These are phyloP conservation scores for Diaporthe vexans DNA, from an alignment of 2,329 filamentous ascomycete species.

Conservation along the genomic window DNA sequence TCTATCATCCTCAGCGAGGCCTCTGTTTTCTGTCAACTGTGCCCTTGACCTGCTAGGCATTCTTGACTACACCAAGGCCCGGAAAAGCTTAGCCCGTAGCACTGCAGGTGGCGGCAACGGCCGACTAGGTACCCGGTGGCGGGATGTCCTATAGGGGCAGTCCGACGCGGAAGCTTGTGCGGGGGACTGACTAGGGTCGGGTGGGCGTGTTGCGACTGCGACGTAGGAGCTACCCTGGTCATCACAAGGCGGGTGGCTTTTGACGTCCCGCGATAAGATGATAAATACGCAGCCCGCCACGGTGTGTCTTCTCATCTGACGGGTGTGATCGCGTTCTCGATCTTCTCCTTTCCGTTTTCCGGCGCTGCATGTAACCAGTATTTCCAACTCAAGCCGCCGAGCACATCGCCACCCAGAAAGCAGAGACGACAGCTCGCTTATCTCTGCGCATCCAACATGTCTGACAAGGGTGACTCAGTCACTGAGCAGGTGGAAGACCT, in stretches of 20 bases:
- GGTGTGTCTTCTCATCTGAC: too few species aligned
- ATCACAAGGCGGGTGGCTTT: not conserved
- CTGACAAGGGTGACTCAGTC: constrained; percentile 5
- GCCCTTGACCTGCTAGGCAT: not conserved
- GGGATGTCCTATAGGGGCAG: constrained; percentile 22
- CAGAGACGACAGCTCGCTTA: not conserved
- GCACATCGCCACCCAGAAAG: not conserved
- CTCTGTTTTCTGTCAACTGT: not conserved
- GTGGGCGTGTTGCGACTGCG: not conserved
- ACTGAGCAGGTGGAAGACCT: constrained; percentile 7
- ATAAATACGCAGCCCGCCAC: not conserved
- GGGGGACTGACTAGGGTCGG: constrained; percentile 20
- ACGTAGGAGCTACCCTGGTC: not conserved
- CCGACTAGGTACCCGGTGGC: not conserved
- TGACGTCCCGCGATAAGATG: not conserved
- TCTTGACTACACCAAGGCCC: not conserved
- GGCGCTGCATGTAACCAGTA: too few species aligned
- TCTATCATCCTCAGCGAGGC: too few species aligned
- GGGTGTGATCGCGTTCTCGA: not conserved
- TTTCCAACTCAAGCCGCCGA: too few species aligned
- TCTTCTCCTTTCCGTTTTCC: not conserved
- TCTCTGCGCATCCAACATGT: not conserved
- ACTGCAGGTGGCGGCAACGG: not conserved
- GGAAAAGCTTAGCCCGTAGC: not conserved
- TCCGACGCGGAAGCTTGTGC: constrained; percentile 21